Evolutionary conservation across 805 yeast species (phyloP).

Genomic region (Teunomyces lycoperdinae): DNA sequence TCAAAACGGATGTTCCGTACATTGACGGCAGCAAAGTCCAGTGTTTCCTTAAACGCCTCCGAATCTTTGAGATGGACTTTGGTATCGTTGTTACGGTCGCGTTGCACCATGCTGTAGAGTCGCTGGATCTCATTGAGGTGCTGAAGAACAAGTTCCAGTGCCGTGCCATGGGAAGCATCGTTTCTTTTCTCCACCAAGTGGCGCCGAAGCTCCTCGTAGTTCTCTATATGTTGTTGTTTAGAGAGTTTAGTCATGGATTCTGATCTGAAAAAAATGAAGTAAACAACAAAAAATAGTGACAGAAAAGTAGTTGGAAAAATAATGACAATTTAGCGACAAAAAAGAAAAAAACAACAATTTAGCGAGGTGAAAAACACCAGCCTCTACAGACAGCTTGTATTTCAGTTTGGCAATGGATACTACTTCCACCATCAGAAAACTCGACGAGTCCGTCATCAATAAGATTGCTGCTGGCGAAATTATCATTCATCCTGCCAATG

Average conservation of each 20-base stretch:
- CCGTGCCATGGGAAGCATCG: constrained; percentile 57
- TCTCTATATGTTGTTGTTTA: constrained; percentile 9
- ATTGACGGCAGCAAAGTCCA: constrained; percentile 62
- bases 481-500: constrained; percentile 90
- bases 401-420: neutral
- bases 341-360: neutral
- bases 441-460: constrained; percentile 75
- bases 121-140: constrained; percentile 46
- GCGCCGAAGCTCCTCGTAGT: constrained; percentile 28
- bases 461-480: constrained; percentile 97
- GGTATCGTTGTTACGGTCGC: constrained; percentile 31
- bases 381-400: too few relatives aligned
- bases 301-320: neutral
- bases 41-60: constrained; percentile 56
- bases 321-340: neutral
- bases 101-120: constrained; percentile 43
- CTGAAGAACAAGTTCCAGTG: constrained; percentile 45
- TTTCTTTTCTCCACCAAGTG: constrained; percentile 38
- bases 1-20: constrained; percentile 57
- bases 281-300: neutral
- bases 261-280: neutral
- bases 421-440: constrained; percentile 25
- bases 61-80: constrained; percentile 52
- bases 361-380: too few relatives aligned
- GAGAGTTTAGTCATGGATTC: constrained; percentile 2